phyloP scores from a whole-genome alignment of 148 eudicot species.

The Nepenthes mirabilis region DNA sequence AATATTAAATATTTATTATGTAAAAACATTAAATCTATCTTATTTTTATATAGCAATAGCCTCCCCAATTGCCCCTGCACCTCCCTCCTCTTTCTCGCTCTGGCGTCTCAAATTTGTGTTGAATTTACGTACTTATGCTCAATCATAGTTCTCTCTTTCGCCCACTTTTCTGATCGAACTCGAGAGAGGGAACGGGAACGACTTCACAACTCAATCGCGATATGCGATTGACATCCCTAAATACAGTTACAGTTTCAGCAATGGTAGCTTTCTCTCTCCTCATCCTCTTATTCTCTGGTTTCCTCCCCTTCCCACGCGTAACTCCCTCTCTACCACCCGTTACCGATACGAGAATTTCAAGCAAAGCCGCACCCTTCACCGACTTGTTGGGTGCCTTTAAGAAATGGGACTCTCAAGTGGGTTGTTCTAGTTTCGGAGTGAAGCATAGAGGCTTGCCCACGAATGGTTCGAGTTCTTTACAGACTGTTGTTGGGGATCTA shows the following conservation, averaged over 20 bases:
- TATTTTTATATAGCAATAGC: too few relatives aligned
- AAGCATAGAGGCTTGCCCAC: conserved; percentile 19
- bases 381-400: conserved; percentile 35
- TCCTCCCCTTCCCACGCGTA: conserved; percentile 39
- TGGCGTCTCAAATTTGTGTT: too few relatives aligned
- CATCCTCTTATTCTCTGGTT: conserved; percentile 38
- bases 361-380: conserved; percentile 25
- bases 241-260: conserved; percentile 29
- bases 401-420: conserved; percentile 66
- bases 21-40: too few relatives aligned
- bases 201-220: too few relatives aligned
- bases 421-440: conserved; percentile 48
- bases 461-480: conserved; percentile 47
- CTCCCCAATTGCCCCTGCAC: too few relatives aligned
- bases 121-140: too few relatives aligned
- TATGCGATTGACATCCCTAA: conserved; percentile 11
- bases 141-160: too few relatives aligned
- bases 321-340: conserved; percentile 22
- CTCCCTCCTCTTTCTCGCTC: too few relatives aligned
- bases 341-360: conserved; percentile 1
- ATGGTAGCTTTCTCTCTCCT: conserved; percentile 38
- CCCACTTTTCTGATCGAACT: too few relatives aligned
- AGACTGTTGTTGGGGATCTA: conserved; percentile 23
- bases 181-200: too few relatives aligned
- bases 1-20: too few relatives aligned